Evolutionary conservation across 306 rosid species (phyloP).

Genomic region (Rubus idaeus): DNA sequence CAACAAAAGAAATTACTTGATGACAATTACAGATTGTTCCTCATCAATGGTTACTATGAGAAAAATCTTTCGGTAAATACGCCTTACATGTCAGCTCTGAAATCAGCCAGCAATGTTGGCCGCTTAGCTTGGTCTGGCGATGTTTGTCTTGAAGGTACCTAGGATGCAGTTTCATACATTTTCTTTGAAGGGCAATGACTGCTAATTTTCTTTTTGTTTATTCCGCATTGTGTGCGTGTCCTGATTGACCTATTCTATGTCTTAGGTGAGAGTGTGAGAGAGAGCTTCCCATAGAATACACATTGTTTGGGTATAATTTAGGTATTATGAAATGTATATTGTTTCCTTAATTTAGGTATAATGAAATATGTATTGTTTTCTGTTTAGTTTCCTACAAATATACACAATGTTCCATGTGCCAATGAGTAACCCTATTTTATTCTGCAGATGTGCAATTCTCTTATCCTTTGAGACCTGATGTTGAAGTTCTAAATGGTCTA

Average conservation of each 20-base stretch:
- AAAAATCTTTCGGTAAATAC: conserved; percentile 38
- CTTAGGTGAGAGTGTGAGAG: background rate
- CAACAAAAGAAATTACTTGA: conserved; percentile 52
- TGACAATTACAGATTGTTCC: conserved; percentile 63
- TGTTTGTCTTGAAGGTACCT: conserved; percentile 83
- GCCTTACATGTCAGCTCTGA: conserved; percentile 83
- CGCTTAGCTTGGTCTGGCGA: conserved; percentile 82
- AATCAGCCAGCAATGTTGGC: conserved; percentile 60
- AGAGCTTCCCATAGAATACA: background rate
- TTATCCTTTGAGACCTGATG: conserved; percentile 89
- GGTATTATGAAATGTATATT: no score
- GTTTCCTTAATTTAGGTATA: background rate
- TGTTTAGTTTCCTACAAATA: background rate
- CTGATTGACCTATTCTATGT: no score
- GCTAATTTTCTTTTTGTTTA: background rate
- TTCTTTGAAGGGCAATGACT: conserved; percentile 22
- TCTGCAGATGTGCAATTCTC: conserved; percentile 81
- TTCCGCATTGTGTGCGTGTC: background rate
- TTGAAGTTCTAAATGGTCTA: conserved; percentile 60
- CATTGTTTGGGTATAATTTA: no score
- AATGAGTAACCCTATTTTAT: conserved; percentile 22
- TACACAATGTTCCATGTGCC: conserved; percentile 8
- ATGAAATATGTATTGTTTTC: background rate
- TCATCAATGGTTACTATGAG: conserved; percentile 41
- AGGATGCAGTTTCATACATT: conserved; percentile 19